A percentile compares a stretch with the other conserved stretches of the same genome.
Evolutionary conservation across 495 filamentous ascomycete genomes (phyloP).

Genomic region (Cercophora newfieldiana): DNA sequence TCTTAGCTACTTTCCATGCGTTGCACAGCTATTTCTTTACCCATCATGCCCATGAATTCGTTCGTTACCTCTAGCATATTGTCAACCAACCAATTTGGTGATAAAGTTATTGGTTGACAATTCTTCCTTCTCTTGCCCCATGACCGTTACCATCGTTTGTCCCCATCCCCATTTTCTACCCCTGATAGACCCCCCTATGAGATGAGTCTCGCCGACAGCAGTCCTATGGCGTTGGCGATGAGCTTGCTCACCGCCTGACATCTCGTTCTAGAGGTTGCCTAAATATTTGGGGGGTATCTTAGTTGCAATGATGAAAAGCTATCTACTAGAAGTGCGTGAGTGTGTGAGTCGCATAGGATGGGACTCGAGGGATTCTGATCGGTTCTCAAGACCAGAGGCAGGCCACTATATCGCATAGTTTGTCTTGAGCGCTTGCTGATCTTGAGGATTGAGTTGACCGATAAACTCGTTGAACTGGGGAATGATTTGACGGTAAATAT

Average conservation of each 20-base stretch:
- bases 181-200: neutral
- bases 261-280: neutral
- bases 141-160: neutral
- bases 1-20: neutral
- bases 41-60: neutral
- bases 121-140: constrained; percentile 4
- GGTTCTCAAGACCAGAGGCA: neutral
- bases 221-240: neutral
- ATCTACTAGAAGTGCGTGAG: neutral
- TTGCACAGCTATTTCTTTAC: neutral
- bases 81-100: no score
- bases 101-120: neutral
- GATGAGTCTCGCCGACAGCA: neutral
- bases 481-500: constrained; percentile 82
- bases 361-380: neutral
- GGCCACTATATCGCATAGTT: constrained; percentile 37
- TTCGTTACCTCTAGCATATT: neutral
- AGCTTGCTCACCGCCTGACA: neutral
- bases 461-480: constrained; percentile 82
- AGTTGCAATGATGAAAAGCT: neutral
- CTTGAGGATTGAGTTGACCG: constrained; percentile 60
- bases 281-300: neutral
- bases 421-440: constrained; percentile 53
- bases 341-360: neutral
- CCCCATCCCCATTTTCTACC: neutral